phyloP scores from a whole-genome alignment of 1,139 yeast species.

The Pichia sp. region DNA sequence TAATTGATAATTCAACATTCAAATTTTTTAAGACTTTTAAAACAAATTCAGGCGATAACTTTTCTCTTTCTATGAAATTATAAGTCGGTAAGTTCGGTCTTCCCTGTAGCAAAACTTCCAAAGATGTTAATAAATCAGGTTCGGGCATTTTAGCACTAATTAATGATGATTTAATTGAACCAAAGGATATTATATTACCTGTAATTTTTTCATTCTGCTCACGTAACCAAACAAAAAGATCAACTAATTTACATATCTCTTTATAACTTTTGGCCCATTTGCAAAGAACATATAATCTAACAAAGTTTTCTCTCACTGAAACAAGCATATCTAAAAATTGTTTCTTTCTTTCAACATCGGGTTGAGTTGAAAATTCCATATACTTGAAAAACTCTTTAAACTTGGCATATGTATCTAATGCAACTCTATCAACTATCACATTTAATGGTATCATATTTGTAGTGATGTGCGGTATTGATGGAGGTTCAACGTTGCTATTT shows the following conservation, averaged over 20 bases:
- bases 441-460: constrained; percentile 63
- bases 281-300: constrained; percentile 73
- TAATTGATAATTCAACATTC: constrained; percentile 65
- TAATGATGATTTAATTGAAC: constrained; percentile 53
- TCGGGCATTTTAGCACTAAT: constrained; percentile 84
- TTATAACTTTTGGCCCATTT: constrained; percentile 79
- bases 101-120: constrained; percentile 76
- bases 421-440: constrained; percentile 50
- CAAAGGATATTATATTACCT: constrained; percentile 51
- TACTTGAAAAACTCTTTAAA: constrained; percentile 57
- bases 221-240: constrained; percentile 79
- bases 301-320: constrained; percentile 68
- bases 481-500: constrained; percentile 22
- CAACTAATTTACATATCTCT: constrained; percentile 70
- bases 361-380: constrained; percentile 42
- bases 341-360: constrained; percentile 60
- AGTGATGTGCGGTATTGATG: constrained; percentile 67
- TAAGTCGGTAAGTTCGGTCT: constrained; percentile 71
- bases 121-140: constrained; percentile 79
- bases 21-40: constrained; percentile 61
- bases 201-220: constrained; percentile 67
- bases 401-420: constrained; percentile 60
- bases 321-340: constrained; percentile 63
- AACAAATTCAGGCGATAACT: constrained; percentile 50
- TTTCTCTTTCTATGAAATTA: constrained; percentile 43